phyloP scores from a whole-genome alignment of 2,329 filamentous ascomycete species.

The Xylariaceae sp. region DNA sequence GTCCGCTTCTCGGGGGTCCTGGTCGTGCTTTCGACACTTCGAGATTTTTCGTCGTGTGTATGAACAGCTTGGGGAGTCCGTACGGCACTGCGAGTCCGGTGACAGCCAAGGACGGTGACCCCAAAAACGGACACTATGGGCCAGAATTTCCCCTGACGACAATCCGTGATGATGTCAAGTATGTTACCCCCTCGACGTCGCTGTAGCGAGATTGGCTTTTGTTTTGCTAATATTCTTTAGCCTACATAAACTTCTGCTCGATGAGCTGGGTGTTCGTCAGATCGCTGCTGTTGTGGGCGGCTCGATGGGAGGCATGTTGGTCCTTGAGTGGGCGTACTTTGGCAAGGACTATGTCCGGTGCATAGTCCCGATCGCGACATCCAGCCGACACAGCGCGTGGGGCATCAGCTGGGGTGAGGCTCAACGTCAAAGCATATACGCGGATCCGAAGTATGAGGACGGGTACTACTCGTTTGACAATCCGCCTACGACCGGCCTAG shows the following conservation, averaged over 20 bases:
- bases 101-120: slow-evolving; percentile 79
- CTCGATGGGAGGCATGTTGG: slow-evolving; percentile 84
- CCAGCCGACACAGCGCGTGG: slow-evolving; percentile 80
- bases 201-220: slow-evolving; percentile 4
- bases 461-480: slow-evolving; percentile 89
- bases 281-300: slow-evolving; percentile 76
- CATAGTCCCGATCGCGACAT: slow-evolving; percentile 80
- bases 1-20: slow-evolving; percentile 70
- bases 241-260: slow-evolving; percentile 72
- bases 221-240: slow-evolving; percentile 35
- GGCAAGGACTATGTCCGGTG: slow-evolving; percentile 78
- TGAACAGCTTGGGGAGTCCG: slow-evolving; percentile 79
- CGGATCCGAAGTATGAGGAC: slow-evolving; percentile 96
- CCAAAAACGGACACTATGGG: slow-evolving; percentile 71
- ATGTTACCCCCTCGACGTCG: slow-evolving; percentile 32
- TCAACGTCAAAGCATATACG: slow-evolving; percentile 90
- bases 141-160: slow-evolving; percentile 96
- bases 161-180: slow-evolving; percentile 93
- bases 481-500: slow-evolving; percentile 78
- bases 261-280: slow-evolving; percentile 73
- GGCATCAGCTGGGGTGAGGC: slow-evolving; percentile 88
- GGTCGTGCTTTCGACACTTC: slow-evolving; percentile 77
- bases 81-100: slow-evolving; percentile 86
- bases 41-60: slow-evolving; percentile 78
- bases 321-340: slow-evolving; percentile 88